Percentiles rank a stretch among this genome's conserved stretches.
These are phyloP conservation scores for Trichoderma atroviride DNA, from an alignment of 2,329 filamentous ascomycete species.

Conservation along the genomic window DNA sequence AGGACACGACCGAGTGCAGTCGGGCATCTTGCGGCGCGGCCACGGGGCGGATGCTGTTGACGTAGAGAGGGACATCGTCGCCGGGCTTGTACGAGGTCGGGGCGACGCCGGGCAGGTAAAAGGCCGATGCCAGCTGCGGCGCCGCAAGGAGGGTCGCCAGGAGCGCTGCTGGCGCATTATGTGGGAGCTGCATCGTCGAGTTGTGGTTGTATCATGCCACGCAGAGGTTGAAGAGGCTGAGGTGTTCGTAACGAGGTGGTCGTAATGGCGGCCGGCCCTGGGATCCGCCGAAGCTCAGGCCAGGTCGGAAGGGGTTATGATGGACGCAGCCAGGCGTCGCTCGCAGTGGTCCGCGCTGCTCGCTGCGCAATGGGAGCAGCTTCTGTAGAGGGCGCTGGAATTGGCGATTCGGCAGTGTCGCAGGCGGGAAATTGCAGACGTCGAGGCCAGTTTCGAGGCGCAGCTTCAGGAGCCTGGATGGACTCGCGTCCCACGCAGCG, in stretches of 20 bases:
- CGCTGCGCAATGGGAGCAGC: neutral
- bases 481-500: slow-evolving; percentile 1
- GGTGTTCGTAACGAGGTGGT: neutral
- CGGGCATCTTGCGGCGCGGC: slow-evolving; percentile 76
- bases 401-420: neutral
- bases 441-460: neutral
- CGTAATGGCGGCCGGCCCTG: neutral
- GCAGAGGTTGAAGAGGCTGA: slow-evolving; percentile 10
- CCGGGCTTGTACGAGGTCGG: slow-evolving; percentile 86
- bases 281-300: neutral
- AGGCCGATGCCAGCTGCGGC: slow-evolving; percentile 66
- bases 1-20: slow-evolving; percentile 89
- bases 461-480: slow-evolving; percentile 14
- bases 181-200: slow-evolving; percentile 49
- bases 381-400: neutral
- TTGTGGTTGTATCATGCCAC: slow-evolving; percentile 39
- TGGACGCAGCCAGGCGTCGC: slow-evolving; percentile 27
- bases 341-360: neutral
- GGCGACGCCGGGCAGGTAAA: slow-evolving; percentile 95
- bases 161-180: slow-evolving; percentile 53
- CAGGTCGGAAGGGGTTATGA: neutral
- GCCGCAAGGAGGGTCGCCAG: slow-evolving; percentile 53
- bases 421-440: neutral
- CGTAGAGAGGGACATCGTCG: slow-evolving; percentile 81
- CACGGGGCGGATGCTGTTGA: slow-evolving; percentile 90